phyloP scores from a whole-genome alignment of 805 yeast species.

The Wickerhamomyces chaumierensis region DNA sequence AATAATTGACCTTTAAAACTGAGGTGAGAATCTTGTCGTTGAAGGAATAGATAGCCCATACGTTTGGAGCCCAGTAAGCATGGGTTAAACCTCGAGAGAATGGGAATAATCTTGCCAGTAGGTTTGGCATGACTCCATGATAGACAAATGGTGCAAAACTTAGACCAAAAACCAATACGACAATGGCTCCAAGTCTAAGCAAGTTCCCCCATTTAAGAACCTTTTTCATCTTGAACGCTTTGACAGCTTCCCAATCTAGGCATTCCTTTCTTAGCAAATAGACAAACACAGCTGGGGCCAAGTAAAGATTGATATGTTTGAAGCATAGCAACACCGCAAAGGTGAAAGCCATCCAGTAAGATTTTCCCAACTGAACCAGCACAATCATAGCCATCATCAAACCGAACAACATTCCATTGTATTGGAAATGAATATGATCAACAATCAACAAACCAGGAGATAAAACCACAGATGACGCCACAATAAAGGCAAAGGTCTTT shows the following conservation, averaged over 20 bases:
- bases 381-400: slow-evolving; percentile 64
- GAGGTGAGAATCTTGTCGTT: slow-evolving; percentile 58
- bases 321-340: slow-evolving; percentile 78
- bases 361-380: slow-evolving; percentile 48
- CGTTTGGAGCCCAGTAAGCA: slow-evolving; percentile 98
- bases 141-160: slow-evolving; percentile 73
- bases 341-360: slow-evolving; percentile 51
- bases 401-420: slow-evolving; percentile 90
- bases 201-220: slow-evolving; percentile 45
- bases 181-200: slow-evolving; percentile 51
- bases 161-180: slow-evolving; percentile 43
- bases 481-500: slow-evolving; percentile 44
- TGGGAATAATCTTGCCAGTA: slow-evolving; percentile 71
- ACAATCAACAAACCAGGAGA: slow-evolving; percentile 86
- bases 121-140: slow-evolving; percentile 48
- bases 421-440: slow-evolving; percentile 95
- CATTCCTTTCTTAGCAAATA: slow-evolving; percentile 67
- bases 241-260: slow-evolving; percentile 26
- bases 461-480: slow-evolving; percentile 70
- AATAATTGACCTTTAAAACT: slow-evolving; percentile 23
- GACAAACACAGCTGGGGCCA: slow-evolving; percentile 90
- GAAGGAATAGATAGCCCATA: slow-evolving; percentile 92
- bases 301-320: slow-evolving; percentile 84
- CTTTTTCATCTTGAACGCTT: slow-evolving; percentile 17
- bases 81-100: slow-evolving; percentile 92